phyloP scores from a whole-genome alignment of 2,329 filamentous ascomycete genomes.

The Xylariaceae sp. region DNA sequence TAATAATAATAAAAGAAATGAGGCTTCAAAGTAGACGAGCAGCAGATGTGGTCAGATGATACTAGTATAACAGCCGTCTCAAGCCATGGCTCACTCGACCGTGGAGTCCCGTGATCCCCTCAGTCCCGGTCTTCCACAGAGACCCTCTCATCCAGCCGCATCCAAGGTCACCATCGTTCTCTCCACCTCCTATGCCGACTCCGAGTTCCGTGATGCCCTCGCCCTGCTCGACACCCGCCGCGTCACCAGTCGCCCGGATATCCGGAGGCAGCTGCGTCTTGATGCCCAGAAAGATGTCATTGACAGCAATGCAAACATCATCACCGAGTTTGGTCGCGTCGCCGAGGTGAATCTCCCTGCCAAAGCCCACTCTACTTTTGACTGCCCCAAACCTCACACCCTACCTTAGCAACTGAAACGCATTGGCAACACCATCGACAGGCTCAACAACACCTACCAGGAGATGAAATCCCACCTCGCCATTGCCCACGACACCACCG shows the following conservation, averaged over 20 bases:
- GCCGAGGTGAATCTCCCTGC: slow-evolving; percentile 60
- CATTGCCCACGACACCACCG: slow-evolving; percentile 70
- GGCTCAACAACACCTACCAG: slow-evolving; percentile 73
- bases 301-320: slow-evolving; percentile 83
- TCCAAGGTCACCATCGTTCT: slow-evolving; percentile 81
- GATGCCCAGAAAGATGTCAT: slow-evolving; percentile 91
- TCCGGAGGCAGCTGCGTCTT: slow-evolving; percentile 72
- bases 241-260: slow-evolving; percentile 70
- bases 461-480: slow-evolving; percentile 76
- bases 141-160: slow-evolving; percentile 62
- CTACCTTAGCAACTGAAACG: slow-evolving; percentile 66
- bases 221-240: slow-evolving; percentile 69
- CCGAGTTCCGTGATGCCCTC: slow-evolving; percentile 84
- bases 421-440: slow-evolving; percentile 74
- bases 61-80: too few species aligned
- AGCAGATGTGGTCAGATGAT: too few species aligned
- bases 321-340: slow-evolving; percentile 83
- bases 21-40: too few species aligned
- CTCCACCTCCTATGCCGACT: slow-evolving; percentile 87
- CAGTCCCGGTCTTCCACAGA: slow-evolving; percentile 32
- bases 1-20: too few species aligned
- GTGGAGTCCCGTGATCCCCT: slow-evolving; percentile 31
- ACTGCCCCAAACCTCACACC: background rate
- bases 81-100: too few species aligned
- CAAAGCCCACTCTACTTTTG: background rate